Evolutionary conservation across 139 green algal genomes (phyloP), one percentile per base, ranked within the genome.

Genomic region (Astrephomene gubernaculifera): DNA sequence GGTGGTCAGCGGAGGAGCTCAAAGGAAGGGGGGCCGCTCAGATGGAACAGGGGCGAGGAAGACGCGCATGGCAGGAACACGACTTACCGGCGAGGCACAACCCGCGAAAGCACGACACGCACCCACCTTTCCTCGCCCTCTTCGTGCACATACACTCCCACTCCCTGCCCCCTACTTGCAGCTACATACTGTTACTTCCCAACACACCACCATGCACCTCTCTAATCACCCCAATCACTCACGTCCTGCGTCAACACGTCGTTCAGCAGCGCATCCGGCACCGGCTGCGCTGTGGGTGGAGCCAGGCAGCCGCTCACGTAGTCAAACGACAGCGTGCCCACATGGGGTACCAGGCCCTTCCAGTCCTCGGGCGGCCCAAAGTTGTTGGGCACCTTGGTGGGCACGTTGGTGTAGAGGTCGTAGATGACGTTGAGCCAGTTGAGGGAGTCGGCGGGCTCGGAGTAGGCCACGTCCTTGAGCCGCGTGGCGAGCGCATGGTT

Each of bases 381-480:
- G 81, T 87, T 92, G 67, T 10, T 54, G 65, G 81, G 63, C 35
- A 91, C 74, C 81, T 87, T 64, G 12, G 33, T 91, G 61, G 41
- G 8, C 2, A 67, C 69, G 0, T 14, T 25, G 12, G 80, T 86
- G 63, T 92, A 92, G 71, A 86, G 60, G 87, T 94, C 91, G 67
- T 93, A 83, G 8, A 92, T 41, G 44, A 95, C 68, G 88, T 95
- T 95, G 81, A 87, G 74, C 92, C 92, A 95, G 57, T 90, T 92
- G 54, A 71, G 52, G 22, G 65, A 73, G 10, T 90, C 73, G 27
- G 38, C 71, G 9, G 83, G 83, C 63, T 88, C 83, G n/a, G 71
- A 49, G 65, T 81, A 85, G 45, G 84, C 74, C 36, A 83, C 52
- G 65, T 88, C 81, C 86, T 91, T 91, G 41, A 94, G 83, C 12